A percentile compares a stretch with the other conserved stretches of the same genome.
phyloP scores from a whole-genome alignment of 2,329 filamentous ascomycete species.

The Colletotrichum camelliae region DNA sequence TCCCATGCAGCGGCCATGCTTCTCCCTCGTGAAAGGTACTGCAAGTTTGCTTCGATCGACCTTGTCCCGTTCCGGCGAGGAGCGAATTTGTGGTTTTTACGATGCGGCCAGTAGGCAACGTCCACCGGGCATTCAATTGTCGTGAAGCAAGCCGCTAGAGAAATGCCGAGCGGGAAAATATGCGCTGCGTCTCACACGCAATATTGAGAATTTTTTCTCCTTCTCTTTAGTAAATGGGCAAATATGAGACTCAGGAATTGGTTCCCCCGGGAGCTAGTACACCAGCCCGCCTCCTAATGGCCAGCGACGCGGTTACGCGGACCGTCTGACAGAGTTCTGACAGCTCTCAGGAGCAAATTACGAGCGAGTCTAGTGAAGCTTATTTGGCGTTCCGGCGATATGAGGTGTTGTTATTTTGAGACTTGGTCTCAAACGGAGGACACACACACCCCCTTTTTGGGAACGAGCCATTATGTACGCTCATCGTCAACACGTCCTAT shows the following conservation, averaged over 20 bases:
- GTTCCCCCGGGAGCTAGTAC: neutral
- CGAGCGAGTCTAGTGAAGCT: neutral
- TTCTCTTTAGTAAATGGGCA: neutral
- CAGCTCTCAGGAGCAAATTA: neutral
- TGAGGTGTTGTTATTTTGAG: neutral
- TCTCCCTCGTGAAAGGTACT: neutral
- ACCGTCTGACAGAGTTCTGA: neutral
- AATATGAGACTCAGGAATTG: neutral
- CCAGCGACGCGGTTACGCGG: neutral
- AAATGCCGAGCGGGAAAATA: neutral
- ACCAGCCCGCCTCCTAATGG: neutral
- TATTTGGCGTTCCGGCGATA: neutral
- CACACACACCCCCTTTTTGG: neutral
- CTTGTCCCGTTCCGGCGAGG: conserved; percentile 4
- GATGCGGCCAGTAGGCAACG: neutral
- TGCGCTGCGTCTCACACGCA: neutral
- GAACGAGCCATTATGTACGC: neutral
- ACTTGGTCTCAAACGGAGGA: neutral
- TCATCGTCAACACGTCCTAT: neutral
- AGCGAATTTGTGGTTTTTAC: neutral
- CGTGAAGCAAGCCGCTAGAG: neutral
- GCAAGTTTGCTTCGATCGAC: neutral
- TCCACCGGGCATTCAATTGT: neutral
- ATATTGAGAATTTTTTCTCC: neutral
- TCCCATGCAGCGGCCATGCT: neutral